A percentile compares a stretch with the other conserved stretches of the same genome.
phyloP scores from a whole-genome alignment of 257 asterid species.

The Sherardia arvensis region DNA sequence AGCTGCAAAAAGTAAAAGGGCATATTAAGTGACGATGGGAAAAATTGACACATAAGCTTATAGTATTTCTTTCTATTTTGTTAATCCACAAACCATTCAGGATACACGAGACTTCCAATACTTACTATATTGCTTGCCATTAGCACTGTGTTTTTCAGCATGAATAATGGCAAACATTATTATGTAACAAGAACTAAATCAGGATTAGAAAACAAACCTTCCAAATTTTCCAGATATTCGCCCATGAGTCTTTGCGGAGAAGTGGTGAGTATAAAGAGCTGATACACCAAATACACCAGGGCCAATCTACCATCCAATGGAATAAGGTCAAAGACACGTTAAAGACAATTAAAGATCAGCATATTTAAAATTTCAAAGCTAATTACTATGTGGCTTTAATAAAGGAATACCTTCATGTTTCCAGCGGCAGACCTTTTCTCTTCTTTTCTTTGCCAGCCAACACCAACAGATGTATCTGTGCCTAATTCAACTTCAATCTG shows the following conservation, averaged over 20 bases:
- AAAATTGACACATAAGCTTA: background rate
- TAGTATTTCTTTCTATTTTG: background rate
- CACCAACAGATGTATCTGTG: conserved; percentile 67
- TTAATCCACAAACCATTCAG: background rate
- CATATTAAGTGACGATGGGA: background rate
- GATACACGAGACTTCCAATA: background rate
- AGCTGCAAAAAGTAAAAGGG: conserved; percentile 30
- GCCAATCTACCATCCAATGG: conserved; percentile 51
- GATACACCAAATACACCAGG: conserved; percentile 65
- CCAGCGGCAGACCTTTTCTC: conserved; percentile 77
- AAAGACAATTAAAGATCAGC: conserved; percentile 8
- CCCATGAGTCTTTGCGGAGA: conserved; percentile 88
- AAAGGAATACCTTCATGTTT: conserved; percentile 62
- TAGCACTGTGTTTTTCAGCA: background rate
- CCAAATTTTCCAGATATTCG: conserved; percentile 78
- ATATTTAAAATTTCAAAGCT: too few relatives aligned
- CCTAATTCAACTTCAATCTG: conserved; percentile 93
- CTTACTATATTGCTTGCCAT: background rate
- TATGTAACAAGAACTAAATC: background rate
- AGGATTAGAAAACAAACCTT: conserved; percentile 42
- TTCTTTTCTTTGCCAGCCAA: conserved; percentile 87
- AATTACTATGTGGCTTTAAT: background rate
- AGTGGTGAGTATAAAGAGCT: conserved; percentile 63
- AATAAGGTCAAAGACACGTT: background rate
- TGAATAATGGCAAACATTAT: background rate